Base-by-base conservation (phyloP, 2,329 filamentous ascomycete species). In the Neurospora sp. region DNA sequence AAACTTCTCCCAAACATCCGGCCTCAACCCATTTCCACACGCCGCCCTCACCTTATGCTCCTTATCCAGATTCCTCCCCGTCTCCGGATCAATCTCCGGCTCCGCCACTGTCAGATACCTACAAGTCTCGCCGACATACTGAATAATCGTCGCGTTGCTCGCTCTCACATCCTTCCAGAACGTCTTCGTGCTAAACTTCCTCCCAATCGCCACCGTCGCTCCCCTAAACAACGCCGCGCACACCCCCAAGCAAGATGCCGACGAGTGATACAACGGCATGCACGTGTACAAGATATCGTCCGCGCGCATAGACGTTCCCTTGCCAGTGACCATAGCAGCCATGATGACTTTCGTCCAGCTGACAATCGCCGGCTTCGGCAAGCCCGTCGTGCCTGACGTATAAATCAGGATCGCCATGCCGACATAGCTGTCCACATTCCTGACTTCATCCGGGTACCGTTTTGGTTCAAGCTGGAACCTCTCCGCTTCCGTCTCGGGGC, bases 201-300 rank as follows among this genome's bases (percentile, higher is more conserved):
- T 88, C 57, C 92, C 91, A 15, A 97, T 80, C 17, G 91, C 86
- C 66, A 93, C 81, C 0, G 92, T 91, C 38, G 84, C 85, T 39
- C 89, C 90, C 0, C 81, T 78, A 70, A 85, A 78, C 46, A 96
- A 78, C 38, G 86, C 85, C 46, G 86, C 83, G 69, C 85, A 80
- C 70, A 93, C 86, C 17, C 89, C 91, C 57, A 96, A 84, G 8
- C 95, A 76, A 0, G 87, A 82, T 10, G 91, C 93, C 0, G 92
- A 92, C 40, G 91, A 90, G 81, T 97, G 93, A 78, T 97, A 97
- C 3, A 97, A 84, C 0, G 93, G 93, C 92, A 97, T 96, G 71
- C 89, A 90, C 12, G 92, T 94, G 76, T 93, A 95, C 77, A 92
- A 88, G 37, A 91, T 83, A 76, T 96, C 92, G 0, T 83, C 82